Percentiles rank a stretch among this genome's conserved stretches.
Evolutionary conservation across 2,329 filamentous ascomycete genomes (phyloP).

Genomic region (Juglanconis juglandina): DNA sequence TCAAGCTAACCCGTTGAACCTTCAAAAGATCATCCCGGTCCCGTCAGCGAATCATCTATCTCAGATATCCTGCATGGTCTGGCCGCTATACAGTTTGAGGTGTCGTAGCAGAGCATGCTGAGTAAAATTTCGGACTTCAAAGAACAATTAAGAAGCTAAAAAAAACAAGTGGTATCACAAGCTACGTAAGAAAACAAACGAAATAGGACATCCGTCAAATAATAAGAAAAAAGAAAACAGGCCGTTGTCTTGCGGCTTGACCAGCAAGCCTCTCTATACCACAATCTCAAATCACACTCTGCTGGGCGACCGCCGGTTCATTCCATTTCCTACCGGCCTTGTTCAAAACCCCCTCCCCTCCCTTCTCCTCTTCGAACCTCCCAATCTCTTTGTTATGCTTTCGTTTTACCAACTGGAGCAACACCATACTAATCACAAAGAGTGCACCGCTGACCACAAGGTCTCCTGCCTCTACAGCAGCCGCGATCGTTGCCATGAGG

Average conservation of each 20-base stretch:
- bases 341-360: neutral
- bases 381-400: slow-evolving; percentile 9
- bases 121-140: no score
- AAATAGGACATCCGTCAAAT: no score
- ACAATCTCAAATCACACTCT: slow-evolving; percentile 3
- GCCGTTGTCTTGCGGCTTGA: neutral
- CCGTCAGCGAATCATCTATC: no score
- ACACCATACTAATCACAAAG: slow-evolving; percentile 1
- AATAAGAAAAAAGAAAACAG: no score
- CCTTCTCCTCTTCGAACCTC: slow-evolving; percentile 3
- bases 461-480: slow-evolving; percentile 21
- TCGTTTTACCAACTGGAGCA: slow-evolving; percentile 11
- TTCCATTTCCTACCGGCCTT: slow-evolving; percentile 1
- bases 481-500: slow-evolving; percentile 10
- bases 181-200: no score
- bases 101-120: no score
- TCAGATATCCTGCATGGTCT: no score
- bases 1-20: no score
- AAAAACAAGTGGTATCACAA: no score
- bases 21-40: no score
- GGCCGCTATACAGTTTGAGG: no score
- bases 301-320: slow-evolving; percentile 4
- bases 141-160: no score
- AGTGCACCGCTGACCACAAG: slow-evolving; percentile 5
- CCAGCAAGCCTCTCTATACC: slow-evolving; percentile 2